Percentiles rank a stretch among this genome's conserved stretches.
phyloP scores from a whole-genome alignment of 2,329 filamentous ascomycete species.

The Penicillium sp. region DNA sequence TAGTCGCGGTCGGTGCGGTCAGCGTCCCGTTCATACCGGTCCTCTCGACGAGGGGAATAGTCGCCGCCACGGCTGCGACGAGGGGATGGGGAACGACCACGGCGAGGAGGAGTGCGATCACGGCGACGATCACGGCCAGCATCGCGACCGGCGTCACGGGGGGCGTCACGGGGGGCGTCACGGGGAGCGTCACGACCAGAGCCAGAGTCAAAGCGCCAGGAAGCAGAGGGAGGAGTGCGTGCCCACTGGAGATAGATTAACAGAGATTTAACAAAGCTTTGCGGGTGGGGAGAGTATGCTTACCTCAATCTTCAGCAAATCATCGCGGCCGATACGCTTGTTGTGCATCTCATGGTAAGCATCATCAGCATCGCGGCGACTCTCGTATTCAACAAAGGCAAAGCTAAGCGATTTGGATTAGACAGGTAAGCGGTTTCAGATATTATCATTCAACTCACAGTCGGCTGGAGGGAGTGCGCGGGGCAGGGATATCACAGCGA shows the following conservation, averaged over 20 bases:
- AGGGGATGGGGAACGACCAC: constrained; percentile 62
- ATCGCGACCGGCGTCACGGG: constrained; percentile 51
- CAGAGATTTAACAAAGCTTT: background rate
- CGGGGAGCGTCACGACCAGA: constrained; percentile 60
- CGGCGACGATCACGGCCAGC: constrained; percentile 71
- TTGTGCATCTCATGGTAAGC: constrained; percentile 99
- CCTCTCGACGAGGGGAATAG: constrained; percentile 85
- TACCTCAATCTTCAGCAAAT: constrained; percentile 97
- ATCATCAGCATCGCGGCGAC: constrained; percentile 95
- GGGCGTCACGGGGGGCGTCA: constrained; percentile 40
- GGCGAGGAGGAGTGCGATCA: constrained; percentile 74
- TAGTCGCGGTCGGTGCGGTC: constrained; percentile 70
- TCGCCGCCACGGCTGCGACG: constrained; percentile 63
- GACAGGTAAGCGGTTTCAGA: background rate
- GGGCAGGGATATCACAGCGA: constrained; percentile 96
- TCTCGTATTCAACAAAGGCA: constrained; percentile 98
- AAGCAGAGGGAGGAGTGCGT: constrained; percentile 93
- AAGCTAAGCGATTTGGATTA: constrained; percentile 57
- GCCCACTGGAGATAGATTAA: constrained; percentile 71
- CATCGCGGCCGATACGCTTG: constrained; percentile 94
- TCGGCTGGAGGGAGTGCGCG: constrained; percentile 86
- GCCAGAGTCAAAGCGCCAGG: constrained; percentile 96
- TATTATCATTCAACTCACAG: constrained; percentile 67
- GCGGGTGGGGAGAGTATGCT: constrained; percentile 26
- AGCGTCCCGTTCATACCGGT: constrained; percentile 72